These are phyloP conservation scores for Schwanniomyces yamadae DNA, from an alignment of 805 yeast genomes.

Conservation along the genomic window DNA sequence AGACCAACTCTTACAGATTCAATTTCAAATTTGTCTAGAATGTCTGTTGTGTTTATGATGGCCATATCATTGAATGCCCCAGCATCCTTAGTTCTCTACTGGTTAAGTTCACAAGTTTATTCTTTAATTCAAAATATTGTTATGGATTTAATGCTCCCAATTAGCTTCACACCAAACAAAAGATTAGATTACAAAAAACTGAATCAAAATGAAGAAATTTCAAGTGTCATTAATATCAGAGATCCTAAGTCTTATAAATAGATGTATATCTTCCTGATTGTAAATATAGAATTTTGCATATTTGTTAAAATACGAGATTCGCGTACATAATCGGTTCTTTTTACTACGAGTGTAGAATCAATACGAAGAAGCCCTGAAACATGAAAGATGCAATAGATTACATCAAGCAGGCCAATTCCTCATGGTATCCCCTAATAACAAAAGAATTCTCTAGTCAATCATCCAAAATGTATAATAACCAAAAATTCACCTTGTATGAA, in stretches of 20 bases:
- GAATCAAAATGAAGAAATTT: slow-evolving; percentile 8
- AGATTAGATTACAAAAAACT: slow-evolving; percentile 23
- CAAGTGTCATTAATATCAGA: slow-evolving; percentile 6
- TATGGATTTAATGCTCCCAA: slow-evolving; percentile 65
- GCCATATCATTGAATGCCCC: slow-evolving; percentile 87
- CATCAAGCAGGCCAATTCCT: slow-evolving; percentile 17
- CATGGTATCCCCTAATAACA: slow-evolving; percentile 27
- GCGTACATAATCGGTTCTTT: no score
- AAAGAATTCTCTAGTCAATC: slow-evolving; percentile 26
- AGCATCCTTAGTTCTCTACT: slow-evolving; percentile 74
- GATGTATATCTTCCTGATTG: neutral
- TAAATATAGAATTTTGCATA: neutral
- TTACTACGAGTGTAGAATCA: no score
- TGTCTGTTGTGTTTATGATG: slow-evolving; percentile 77
- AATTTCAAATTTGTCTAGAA: slow-evolving; percentile 66
- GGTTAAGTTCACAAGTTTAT: slow-evolving; percentile 82
- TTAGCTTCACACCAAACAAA: slow-evolving; percentile 46
- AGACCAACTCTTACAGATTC: slow-evolving; percentile 63
- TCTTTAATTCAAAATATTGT: slow-evolving; percentile 75
- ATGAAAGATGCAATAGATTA: slow-evolving; percentile 3
- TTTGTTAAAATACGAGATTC: neutral
- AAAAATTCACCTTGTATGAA: slow-evolving; percentile 26
- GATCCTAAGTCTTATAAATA: neutral
- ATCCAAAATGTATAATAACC: slow-evolving; percentile 23
- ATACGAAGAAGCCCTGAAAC: no score